Evolutionary conservation across 1,139 yeast genomes (phyloP).

Genomic region (Geotrichum phurueaensis): DNA sequence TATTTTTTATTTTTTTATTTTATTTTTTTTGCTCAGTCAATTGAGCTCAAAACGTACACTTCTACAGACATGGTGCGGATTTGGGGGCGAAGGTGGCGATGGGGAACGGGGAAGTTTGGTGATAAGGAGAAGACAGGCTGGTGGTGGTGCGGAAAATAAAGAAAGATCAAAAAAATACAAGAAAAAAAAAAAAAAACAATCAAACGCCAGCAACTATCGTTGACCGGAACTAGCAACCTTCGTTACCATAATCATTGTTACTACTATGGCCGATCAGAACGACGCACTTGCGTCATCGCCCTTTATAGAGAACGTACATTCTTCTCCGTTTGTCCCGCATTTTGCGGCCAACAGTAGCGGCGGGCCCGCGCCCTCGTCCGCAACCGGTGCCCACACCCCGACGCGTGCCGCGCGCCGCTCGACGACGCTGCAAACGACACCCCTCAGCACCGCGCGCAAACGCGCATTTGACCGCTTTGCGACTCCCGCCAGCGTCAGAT

Average conservation of each 20-base stretch:
- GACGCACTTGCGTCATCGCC: conserved; percentile 6
- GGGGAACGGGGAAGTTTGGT: background rate
- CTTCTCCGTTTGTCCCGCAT: conserved; percentile 8
- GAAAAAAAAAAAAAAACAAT: background rate
- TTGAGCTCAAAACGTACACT: conserved; percentile 1
- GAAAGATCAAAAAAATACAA: background rate
- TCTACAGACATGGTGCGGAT: conserved; percentile 3
- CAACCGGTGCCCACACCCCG: background rate
- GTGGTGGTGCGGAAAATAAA: conserved; percentile 6
- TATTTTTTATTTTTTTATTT: too few species aligned
- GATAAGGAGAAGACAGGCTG: background rate
- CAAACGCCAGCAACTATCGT: background rate
- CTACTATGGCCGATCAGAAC: background rate
- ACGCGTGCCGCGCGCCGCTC: background rate
- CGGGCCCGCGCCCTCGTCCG: background rate
- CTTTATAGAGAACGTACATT: conserved; percentile 7
- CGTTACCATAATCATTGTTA: background rate
- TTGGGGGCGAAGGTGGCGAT: background rate
- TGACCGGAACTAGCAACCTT: background rate
- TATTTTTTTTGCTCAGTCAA: background rate
- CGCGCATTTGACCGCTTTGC: background rate
- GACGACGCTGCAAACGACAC: background rate
- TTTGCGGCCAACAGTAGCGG: background rate
- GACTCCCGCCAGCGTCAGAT: background rate
- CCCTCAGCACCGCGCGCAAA: background rate